Evolutionary conservation across 179 eudicot genomes (phyloP).

Genomic region (Patellifolia procumbens): DNA sequence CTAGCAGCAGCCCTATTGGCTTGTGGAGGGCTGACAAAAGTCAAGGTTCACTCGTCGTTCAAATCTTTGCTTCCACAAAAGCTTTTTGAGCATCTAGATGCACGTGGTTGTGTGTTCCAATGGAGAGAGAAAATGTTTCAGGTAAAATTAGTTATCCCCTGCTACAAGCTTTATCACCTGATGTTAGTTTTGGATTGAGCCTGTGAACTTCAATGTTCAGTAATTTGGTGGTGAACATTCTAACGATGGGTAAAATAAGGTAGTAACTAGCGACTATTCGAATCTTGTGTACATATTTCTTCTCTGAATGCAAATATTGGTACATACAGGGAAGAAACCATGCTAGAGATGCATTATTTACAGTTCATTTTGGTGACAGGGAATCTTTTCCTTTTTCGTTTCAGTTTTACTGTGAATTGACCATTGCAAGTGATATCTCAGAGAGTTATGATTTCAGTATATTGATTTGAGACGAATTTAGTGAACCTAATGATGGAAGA

Average conservation of each 20-base stretch:
- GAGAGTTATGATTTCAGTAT: too few relatives aligned
- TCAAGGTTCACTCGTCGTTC: constrained; percentile 76
- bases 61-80: constrained; percentile 54
- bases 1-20: constrained; percentile 78
- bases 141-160: constrained; percentile 41
- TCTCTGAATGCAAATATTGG: too few relatives aligned
- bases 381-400: too few relatives aligned
- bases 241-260: not conserved
- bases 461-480: too few relatives aligned
- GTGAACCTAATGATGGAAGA: too few relatives aligned
- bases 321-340: too few relatives aligned
- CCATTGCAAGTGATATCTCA: too few relatives aligned
- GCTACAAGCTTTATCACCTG: not conserved
- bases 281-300: too few relatives aligned
- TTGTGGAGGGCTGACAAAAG: constrained; percentile 82
- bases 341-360: too few relatives aligned
- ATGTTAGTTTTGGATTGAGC: not conserved
- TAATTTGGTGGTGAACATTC: not conserved
- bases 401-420: too few relatives aligned
- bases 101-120: constrained; percentile 78
- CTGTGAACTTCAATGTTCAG: not conserved
- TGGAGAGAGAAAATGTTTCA: constrained; percentile 81
- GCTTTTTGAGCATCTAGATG: constrained; percentile 73
- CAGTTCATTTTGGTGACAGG: too few relatives aligned
- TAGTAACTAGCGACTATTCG: too few relatives aligned